Evolutionary conservation across 768 basidiomycete species (phyloP).

Genomic region (Porphyrellus cyaneotinctus): DNA sequence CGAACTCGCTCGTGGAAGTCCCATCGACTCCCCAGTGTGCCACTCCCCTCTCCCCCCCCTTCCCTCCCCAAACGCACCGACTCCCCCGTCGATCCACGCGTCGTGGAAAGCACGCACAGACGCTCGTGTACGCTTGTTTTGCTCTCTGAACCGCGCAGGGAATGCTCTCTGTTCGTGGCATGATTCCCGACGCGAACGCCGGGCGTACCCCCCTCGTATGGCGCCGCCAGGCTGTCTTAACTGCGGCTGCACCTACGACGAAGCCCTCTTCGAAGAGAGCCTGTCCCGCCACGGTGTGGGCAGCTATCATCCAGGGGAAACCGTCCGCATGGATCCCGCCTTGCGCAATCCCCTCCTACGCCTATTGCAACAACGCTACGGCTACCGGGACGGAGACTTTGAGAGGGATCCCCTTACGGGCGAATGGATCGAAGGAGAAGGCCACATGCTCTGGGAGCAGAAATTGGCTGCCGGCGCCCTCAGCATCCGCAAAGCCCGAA

Average conservation of each 20-base stretch:
- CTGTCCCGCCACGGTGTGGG: constrained; percentile 75
- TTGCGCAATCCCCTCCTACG: constrained; percentile 75
- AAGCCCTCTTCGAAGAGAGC: constrained; percentile 85
- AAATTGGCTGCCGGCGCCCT: constrained; percentile 41
- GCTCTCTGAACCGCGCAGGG: constrained; percentile 81
- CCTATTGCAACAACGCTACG: constrained; percentile 67
- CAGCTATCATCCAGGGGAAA: constrained; percentile 79
- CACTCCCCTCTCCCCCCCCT: constrained; percentile 17
- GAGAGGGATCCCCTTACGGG: constrained; percentile 64
- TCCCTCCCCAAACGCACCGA: constrained; percentile 29
- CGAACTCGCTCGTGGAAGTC: constrained; percentile 36
- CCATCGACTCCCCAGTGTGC: constrained; percentile 20
- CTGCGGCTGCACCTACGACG: constrained; percentile 81
- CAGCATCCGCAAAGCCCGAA: constrained; percentile 33
- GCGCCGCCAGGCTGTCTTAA: constrained; percentile 77
- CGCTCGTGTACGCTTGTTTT: constrained; percentile 65
- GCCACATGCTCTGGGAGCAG: constrained; percentile 59
- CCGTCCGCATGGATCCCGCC: constrained; percentile 85
- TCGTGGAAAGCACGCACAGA: constrained; percentile 74
- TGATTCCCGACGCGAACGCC: constrained; percentile 80
- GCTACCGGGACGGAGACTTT: constrained; percentile 83
- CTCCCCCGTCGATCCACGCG: constrained; percentile 42
- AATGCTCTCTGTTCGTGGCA: constrained; percentile 91
- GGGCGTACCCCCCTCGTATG: constrained; percentile 72
- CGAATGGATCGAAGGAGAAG: constrained; percentile 67